Evolutionary conservation across 106 monocot species (phyloP).

Genomic region (Platanthera zijinensis): DNA sequence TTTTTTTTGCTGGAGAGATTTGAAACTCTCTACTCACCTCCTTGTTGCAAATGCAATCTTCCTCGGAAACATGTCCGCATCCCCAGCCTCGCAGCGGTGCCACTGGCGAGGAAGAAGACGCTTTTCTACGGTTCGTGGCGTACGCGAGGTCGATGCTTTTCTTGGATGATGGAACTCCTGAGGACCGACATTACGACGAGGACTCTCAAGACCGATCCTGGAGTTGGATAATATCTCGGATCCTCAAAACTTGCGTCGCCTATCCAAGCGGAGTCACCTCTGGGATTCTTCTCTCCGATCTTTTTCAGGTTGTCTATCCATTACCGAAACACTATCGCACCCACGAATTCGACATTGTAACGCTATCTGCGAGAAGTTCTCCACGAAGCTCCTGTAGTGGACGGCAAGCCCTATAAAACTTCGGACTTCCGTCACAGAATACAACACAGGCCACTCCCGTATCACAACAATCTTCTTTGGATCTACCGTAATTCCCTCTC

Average conservation of each 20-base stretch:
- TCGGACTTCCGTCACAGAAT: too few relatives aligned
- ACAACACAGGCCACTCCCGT: too few relatives aligned
- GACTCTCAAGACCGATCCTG: conserved; percentile 38
- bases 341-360: not conserved
- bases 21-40: too few relatives aligned
- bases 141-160: conserved; percentile 54
- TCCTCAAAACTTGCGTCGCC: conserved; percentile 75
- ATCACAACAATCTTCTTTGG: too few relatives aligned
- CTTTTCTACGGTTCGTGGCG: conserved; percentile 69
- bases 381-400: too few relatives aligned
- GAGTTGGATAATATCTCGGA: conserved; percentile 74
- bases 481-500: too few relatives aligned
- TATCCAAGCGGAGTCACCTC: conserved; percentile 90
- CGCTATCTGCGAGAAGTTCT: too few relatives aligned
- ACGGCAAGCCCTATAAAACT: too few relatives aligned
- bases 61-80: not conserved
- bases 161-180: conserved; percentile 10
- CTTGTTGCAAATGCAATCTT: conserved; percentile 2
- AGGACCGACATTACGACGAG: conserved; percentile 10
- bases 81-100: not conserved
- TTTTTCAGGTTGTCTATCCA: conserved; percentile 49
- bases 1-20: too few relatives aligned
- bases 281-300: conserved; percentile 86
- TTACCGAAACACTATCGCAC: not conserved
- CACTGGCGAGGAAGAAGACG: conserved; percentile 31